phyloP scores from a whole-genome alignment of 2,329 filamentous ascomycete species.

The Dendryphion nanum region DNA sequence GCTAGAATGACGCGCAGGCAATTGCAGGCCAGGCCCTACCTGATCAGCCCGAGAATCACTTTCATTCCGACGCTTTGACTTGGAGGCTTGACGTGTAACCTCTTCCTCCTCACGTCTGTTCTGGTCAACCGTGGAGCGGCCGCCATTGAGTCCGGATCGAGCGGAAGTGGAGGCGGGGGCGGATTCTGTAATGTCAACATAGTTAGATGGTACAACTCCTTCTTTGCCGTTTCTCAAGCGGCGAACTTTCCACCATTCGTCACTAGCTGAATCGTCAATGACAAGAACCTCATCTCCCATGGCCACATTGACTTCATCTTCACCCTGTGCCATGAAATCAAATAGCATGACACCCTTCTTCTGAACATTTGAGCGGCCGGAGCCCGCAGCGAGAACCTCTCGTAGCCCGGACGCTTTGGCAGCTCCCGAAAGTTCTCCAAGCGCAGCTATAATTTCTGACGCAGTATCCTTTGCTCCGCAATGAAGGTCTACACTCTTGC shows the following conservation, averaged over 20 bases:
- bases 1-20: constrained; percentile 79
- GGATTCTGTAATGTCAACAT: constrained; percentile 81
- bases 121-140: constrained; percentile 72
- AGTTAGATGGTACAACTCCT: constrained; percentile 94
- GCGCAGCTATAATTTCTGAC: constrained; percentile 81
- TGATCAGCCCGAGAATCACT: constrained; percentile 58
- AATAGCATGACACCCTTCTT: constrained; percentile 88
- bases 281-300: constrained; percentile 88
- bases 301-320: constrained; percentile 92
- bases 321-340: constrained; percentile 94
- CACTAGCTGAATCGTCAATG: constrained; percentile 85
- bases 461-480: constrained; percentile 97
- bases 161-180: constrained; percentile 50
- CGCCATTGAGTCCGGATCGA: constrained; percentile 58
- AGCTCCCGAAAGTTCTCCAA: constrained; percentile 87
- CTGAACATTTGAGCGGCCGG: constrained; percentile 58
- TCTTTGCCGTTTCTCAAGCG: constrained; percentile 89
- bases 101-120: constrained; percentile 77
- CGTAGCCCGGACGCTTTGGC: constrained; percentile 77
- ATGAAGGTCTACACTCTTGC: constrained; percentile 94
- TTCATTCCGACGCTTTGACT: constrained; percentile 57
- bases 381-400: constrained; percentile 81
- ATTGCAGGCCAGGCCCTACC: constrained; percentile 74
- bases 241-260: constrained; percentile 98
- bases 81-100: constrained; percentile 75